Conservation (phyloP, 768 basidiomycete genomes). For the Heimioporus sp. region DNA sequence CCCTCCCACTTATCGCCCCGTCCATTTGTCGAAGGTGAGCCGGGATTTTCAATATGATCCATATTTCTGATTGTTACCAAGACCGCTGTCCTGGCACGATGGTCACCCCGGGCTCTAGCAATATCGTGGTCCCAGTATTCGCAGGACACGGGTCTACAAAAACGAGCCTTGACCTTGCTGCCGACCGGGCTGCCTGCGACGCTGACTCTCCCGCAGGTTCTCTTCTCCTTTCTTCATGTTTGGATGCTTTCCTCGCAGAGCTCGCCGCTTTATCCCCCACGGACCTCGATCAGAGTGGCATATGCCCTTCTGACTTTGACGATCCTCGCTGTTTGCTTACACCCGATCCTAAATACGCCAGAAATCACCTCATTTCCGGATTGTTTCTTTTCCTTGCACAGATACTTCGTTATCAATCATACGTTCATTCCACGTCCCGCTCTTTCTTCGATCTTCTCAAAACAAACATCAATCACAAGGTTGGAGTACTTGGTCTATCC, state of each 20-base stretch:
- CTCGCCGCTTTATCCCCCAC: conserved; percentile 42
- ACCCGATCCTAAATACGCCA: conserved; percentile 33
- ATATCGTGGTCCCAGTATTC: conserved; percentile 47
- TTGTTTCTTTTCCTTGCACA: conserved; percentile 51
- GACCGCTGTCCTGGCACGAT: background rate
- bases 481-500: conserved; percentile 52
- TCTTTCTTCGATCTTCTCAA: conserved; percentile 30
- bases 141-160: conserved; percentile 52
- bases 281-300: conserved; percentile 34
- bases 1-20: background rate
- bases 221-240: conserved; percentile 49
- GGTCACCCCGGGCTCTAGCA: background rate
- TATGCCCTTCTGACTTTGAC: conserved; percentile 46
- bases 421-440: conserved; percentile 28
- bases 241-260: conserved; percentile 49
- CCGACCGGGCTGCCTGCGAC: conserved; percentile 40
- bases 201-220: conserved; percentile 40
- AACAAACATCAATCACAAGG: conserved; percentile 31
- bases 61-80: too few species aligned
- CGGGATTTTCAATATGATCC: too few species aligned
- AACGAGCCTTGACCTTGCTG: conserved; percentile 30
- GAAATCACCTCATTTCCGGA: conserved; percentile 51
- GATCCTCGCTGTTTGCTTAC: conserved; percentile 39
- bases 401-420: conserved; percentile 49
- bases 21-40: too few species aligned